Conservation (phyloP, 1,284 basidiomycete genomes). For the Irpex rosettiformis region DNA sequence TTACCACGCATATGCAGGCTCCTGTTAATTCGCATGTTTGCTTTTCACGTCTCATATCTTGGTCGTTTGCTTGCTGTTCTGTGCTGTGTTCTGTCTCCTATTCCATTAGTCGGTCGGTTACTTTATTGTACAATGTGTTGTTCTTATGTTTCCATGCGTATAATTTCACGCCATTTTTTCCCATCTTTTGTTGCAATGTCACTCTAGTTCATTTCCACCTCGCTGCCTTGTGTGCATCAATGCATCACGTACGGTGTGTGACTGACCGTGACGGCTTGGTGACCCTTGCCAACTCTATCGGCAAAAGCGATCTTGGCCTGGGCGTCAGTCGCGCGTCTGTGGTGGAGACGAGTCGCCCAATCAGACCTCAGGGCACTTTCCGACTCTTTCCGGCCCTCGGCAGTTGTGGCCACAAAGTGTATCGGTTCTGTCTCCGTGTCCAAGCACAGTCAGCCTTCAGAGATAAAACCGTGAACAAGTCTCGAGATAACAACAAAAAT, state of each 20-base stretch:
- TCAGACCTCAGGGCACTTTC: background rate
- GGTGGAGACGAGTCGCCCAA: background rate
- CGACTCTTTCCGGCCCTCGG: background rate
- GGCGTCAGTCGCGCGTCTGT: background rate
- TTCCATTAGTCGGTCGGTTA: constrained; percentile 9
- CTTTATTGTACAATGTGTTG: constrained; percentile 12
- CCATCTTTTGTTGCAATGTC: constrained; percentile 6
- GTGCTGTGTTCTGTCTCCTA: constrained; percentile 15
- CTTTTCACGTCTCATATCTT: constrained; percentile 19
- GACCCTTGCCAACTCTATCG: background rate
- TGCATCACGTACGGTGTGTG: background rate
- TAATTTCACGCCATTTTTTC: constrained; percentile 8
- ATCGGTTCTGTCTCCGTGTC: background rate
- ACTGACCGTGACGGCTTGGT: background rate
- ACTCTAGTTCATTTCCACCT: background rate
- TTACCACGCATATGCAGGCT: constrained; percentile 43
- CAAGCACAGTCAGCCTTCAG: background rate
- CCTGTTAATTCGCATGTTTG: constrained; percentile 45
- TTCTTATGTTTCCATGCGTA: constrained; percentile 5
- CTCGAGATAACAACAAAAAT: background rate
- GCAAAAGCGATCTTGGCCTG: background rate
- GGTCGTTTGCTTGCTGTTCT: constrained; percentile 19
- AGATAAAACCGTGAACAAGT: background rate
- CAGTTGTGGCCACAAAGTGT: background rate
- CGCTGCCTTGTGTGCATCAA: background rate